Conservation (phyloP, 73 alveolate genomes). For the Blepharisma japonicum region DNA sequence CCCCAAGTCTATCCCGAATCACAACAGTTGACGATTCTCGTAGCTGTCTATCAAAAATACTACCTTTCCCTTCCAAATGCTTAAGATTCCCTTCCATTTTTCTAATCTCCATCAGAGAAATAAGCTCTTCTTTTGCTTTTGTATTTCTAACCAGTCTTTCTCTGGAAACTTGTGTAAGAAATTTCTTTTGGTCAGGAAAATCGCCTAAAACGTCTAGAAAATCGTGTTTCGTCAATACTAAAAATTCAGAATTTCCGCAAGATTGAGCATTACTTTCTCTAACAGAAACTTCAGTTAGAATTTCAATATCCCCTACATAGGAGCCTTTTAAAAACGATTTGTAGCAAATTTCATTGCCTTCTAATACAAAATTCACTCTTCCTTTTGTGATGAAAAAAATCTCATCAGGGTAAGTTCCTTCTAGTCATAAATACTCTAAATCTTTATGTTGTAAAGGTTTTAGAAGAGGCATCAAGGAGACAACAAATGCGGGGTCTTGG, state of each 20-base stretch:
- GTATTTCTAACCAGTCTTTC: neutral
- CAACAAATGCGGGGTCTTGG: slow-evolving; percentile 50
- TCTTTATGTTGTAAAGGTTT: slow-evolving; percentile 46
- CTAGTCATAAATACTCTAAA: slow-evolving; percentile 42
- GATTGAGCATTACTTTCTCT: slow-evolving; percentile 10
- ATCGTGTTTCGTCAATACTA: neutral
- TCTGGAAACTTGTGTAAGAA: neutral
- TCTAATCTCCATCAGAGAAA: neutral
- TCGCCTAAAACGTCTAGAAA: slow-evolving; percentile 2
- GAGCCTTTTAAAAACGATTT: slow-evolving; percentile 51
- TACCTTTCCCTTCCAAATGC: neutral
- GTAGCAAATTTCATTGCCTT: slow-evolving; percentile 40
- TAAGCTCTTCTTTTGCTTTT: neutral
- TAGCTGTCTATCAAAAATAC: no score
- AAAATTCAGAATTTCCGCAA: neutral
- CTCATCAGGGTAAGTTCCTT: slow-evolving; percentile 46
- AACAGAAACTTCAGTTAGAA: neutral
- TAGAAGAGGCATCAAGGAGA: slow-evolving; percentile 44
- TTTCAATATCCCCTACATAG: slow-evolving; percentile 60
- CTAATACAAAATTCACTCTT: slow-evolving; percentile 47
- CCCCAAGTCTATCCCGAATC: no score
- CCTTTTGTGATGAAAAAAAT: slow-evolving; percentile 47
- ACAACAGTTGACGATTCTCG: no score
- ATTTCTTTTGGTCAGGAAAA: slow-evolving; percentile 15
- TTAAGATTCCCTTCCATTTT: neutral